Evolutionary conservation across 2,329 filamentous ascomycete species (phyloP), one percentile per base, ranked within the genome.

Genomic region (Xylaria sp.): DNA sequence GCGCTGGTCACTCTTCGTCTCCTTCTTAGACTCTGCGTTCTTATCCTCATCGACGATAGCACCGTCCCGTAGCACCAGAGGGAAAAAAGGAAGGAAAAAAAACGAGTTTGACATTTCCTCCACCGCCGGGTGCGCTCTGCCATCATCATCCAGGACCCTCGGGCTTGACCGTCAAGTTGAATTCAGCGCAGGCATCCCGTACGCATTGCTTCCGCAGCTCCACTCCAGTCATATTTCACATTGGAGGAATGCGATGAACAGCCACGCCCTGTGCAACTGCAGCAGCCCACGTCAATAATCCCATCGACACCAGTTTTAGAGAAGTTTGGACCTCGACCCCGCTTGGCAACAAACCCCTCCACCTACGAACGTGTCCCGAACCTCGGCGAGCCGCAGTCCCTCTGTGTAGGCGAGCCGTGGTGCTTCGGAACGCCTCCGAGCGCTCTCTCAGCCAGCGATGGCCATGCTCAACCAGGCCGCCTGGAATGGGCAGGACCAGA

Each of bases 401-500:
- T 43, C 15, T 27, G 31, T 35, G 43, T 54, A 35, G 29, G 51
- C 43, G 54, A 38, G 41, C 48, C 17, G 52, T 51, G 47, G 56
- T 46, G 55, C 40, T 23, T 43, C 48, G 33, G 27, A 51, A 47
- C 48, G 41, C 55, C 35, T 25, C 37, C 35, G 54, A 37, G 17
- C 21, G 38, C 53, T 48, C 37, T 48, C 47, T 21, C 33, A 31
- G 13, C 60, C 53, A n/a, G 44, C 53, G 35, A 68, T 76, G 70
- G 73, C 72, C 74, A 84, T 80, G 77, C 85, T 86, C 82, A 78
- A 82, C 67, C 80, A 83, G 53, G 75, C 78, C 58, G 73, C 75
- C 64, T 88, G 86, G 86, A 82, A 82, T 67, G 78, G 80, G 51
- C 82, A 85, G 71, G 84, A 87, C 68, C 83, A 86, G 69, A 77